Base-by-base conservation (phyloP, 768 basidiomycete species). In the Trametes punicea region DNA sequence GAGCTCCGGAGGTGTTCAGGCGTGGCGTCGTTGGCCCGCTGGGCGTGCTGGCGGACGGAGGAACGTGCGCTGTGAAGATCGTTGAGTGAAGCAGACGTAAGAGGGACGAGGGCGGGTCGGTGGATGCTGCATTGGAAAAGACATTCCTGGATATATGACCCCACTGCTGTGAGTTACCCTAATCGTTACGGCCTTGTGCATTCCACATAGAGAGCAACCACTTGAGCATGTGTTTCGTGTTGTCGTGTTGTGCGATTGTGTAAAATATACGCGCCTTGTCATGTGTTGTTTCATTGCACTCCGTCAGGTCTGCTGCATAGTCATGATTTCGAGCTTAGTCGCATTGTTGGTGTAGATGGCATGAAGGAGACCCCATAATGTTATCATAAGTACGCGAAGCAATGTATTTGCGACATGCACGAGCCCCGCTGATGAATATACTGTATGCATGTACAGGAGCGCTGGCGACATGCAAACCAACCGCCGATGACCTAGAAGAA, bases 1-100 rank as follows among this genome's bases (percentile, higher is more conserved):
- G 75, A 46, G 73, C 82, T 2, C 77, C 80, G 3, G 74, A 78
- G 58, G 74, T 79, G 41, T 85, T 87, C 51, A 59, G 68, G 29
- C 49, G 65, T 1, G 64, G 62, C 44, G 60, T 57, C 20, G 60
- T 56, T 6, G 65, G 63, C 11, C 64, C 65, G 38, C 60, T 62
- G 25, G 64, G 67, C 23, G 46, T 63, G 54, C 62, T 73, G 36
- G 61, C 65, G 46, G 69, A 68, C 25, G 71, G 69, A 3, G 69
- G 70, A 34, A 71, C 71, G 8, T 70, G 68, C 25, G 69, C 70
- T 11, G 66, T 73, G 38, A 64, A 60, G 33, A 62, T 73, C 48
- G 64, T 67, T 9, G 53, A 50, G 36, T 70, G 38, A 21, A 10
- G 34, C 18, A 10, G 38, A 10, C n/a, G 9, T 7, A 16, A 18